Base-by-base conservation (phyloP, 1,139 yeast genomes). In the Debaryomyces singareniensis region DNA sequence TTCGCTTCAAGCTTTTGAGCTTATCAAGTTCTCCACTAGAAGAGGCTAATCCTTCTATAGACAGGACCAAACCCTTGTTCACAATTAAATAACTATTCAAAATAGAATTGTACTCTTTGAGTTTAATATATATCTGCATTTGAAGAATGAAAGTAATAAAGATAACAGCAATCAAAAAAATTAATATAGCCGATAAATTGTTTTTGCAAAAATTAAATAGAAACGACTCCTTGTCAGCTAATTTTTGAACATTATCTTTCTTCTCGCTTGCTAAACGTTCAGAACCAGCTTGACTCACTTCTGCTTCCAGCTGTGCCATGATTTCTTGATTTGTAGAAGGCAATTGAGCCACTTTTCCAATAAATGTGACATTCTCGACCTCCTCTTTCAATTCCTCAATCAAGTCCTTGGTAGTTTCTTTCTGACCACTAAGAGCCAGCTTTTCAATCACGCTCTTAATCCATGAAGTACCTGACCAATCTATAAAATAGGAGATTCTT, bases 401-500 rank as follows among this genome's bases (percentile, higher is more conserved):
- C 32, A 63, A 44, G 30, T 55, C 65, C 12, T 49, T 48, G n/a
- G 64, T 51, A 2, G 56, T 60, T n/a, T 58, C 53, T 15, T 52
- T 49, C 42, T 72, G 78, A 0, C 78, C 79, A 1, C 68, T 44
- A 20, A 55, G 44, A 2, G 78, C 63, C 45, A 62, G 68, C 34
- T 63, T 70, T 37, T 74, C 80, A 30, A 75, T 71, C 14, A 73
- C 61, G 14, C 70, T 58, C 39, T 68, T 72, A 38, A 74, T 62
- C 79, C 80, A 74, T 16, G 77, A 70, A 13, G 65, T 55, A 2
- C 77, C 78, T 0, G 69, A 61, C 81, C 81, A 75, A 24, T 67
- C 59, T 20, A 73, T 57, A 35, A 49, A 61, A 43, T 56, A 73
- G 10, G 75, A 61, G 9, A 72, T 50, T 15, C 47, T 51, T 18